These are phyloP conservation scores for Combretum micranthum DNA, from an alignment of 345 rosid genomes.

Conservation along the genomic window DNA sequence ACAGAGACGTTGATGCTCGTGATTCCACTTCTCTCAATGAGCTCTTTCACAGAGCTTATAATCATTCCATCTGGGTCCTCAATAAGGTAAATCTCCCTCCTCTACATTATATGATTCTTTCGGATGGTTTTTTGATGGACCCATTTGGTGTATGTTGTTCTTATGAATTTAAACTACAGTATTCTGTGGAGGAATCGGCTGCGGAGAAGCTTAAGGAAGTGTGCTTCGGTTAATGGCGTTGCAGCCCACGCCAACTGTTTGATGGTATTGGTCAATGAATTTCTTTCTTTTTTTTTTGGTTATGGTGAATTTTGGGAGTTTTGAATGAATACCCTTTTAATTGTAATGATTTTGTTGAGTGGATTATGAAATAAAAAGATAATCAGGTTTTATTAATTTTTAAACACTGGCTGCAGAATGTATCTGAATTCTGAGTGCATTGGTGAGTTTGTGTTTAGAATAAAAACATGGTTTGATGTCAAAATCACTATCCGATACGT, in stretches of 20 bases:
- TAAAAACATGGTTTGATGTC: too few species aligned
- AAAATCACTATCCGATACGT: too few species aligned
- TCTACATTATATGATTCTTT: not conserved
- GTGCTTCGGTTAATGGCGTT: slow-evolving; percentile 24
- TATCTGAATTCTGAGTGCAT: too few species aligned
- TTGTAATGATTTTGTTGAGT: too few species aligned
- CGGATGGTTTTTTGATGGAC: slow-evolving; percentile 3
- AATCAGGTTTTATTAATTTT: too few species aligned
- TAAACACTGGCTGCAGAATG: too few species aligned
- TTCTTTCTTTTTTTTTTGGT: too few species aligned
- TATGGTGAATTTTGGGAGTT: too few species aligned
- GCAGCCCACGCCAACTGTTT: slow-evolving; percentile 32
- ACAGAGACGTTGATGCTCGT: slow-evolving; percentile 56
- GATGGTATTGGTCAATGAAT: slow-evolving; percentile 13
- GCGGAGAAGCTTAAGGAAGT: slow-evolving; percentile 49
- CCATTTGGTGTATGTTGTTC: not conserved
- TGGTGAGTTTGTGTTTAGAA: too few species aligned
- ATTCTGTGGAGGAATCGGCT: slow-evolving; percentile 70
- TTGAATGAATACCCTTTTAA: too few species aligned
- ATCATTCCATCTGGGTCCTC: slow-evolving; percentile 94
- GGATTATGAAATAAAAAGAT: too few species aligned
- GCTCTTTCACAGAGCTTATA: slow-evolving; percentile 74
- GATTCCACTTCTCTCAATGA: slow-evolving; percentile 58
- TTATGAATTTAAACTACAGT: slow-evolving; percentile 30
- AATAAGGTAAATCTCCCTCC: slow-evolving; percentile 42